Evolutionary conservation across 164 flowering plant species (phyloP).

Genomic region (Vitis rupestris): DNA sequence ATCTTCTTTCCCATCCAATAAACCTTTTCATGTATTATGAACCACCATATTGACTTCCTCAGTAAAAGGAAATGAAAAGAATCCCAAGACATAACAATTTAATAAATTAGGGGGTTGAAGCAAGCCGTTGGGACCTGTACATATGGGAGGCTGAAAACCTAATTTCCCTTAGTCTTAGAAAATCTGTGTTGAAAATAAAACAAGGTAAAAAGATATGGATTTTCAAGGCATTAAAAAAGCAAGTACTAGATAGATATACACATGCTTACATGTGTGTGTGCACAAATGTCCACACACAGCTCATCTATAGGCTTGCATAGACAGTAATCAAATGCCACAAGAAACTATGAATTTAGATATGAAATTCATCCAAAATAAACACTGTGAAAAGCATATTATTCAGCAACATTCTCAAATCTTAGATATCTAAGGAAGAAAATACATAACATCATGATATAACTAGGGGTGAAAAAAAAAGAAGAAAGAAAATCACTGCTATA

Average conservation of each 20-base stretch:
- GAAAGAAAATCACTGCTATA: no score
- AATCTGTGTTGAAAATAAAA: no score
- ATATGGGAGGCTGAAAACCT: neutral
- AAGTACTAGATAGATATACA: neutral
- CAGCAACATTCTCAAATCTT: no score
- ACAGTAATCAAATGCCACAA: no score
- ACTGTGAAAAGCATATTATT: no score
- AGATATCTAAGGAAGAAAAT: no score
- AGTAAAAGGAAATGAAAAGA: neutral
- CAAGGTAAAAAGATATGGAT: no score
- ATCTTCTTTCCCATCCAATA: neutral
- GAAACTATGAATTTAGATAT: no score
- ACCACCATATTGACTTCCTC: no score
- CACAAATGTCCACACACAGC: neutral
- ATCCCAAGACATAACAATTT: neutral
- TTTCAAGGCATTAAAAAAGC: neutral
- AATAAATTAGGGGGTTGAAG: neutral
- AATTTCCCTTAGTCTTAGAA: neutral
- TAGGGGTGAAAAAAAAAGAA: no score
- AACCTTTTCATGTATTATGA: neutral
- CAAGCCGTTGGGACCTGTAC: neutral
- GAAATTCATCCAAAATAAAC: no score
- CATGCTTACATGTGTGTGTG: neutral
- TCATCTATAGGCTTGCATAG: neutral
- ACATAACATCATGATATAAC: no score